Base-by-base conservation (phyloP, 108 stramenopile genomes). In the Conticribra weissflogii region DNA sequence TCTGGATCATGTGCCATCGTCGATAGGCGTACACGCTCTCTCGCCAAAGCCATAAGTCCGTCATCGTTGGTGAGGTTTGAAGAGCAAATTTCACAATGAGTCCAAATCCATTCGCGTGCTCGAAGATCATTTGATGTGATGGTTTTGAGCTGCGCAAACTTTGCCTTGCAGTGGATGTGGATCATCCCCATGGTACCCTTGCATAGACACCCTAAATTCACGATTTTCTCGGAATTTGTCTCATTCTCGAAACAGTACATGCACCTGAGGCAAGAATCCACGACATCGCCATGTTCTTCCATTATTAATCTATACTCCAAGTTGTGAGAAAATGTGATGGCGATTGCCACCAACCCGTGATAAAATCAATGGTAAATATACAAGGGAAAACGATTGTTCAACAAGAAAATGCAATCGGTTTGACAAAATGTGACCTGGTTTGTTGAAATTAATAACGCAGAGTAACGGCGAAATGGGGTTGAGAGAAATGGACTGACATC, bases 181-280 rank as follows among this genome's bases (percentile, higher is more conserved):
- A 65, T 33, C 17, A 27, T 3, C 0, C 51, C 50, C 30, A 65
- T 52, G 4, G 63, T 31, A 5, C 63, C 63, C 50, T 65, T 65
- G 63, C 63, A 65, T 7, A 23, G 31, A 45, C 63, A 65, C 1
- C 63, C 63, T 2, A 65, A 31, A 22, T 32, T 31, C 5, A 65
- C 2, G n/a, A 65, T 31, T 3, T 21, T 27, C 17, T 27, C 24
- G 31, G 33, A 41, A 18, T 34, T 7, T 15, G 50, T 51, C 50
- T 4, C 50, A 5, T 51, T n/a, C 33, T 65, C 50, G 21, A 65
- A 49, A 22, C 63, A 65, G 62, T 63, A 63, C 62, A 63, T 63
- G 62, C 62, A 63, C 30, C 36, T 57, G 56, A 5, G 50, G 9
- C 9, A 21, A n/a, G 56, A n/a, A 1, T 1, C 4, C n/a, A 36